Conservation (phyloP, 371 early-diverging fungal species). For the Apophysomyces sp. region DNA sequence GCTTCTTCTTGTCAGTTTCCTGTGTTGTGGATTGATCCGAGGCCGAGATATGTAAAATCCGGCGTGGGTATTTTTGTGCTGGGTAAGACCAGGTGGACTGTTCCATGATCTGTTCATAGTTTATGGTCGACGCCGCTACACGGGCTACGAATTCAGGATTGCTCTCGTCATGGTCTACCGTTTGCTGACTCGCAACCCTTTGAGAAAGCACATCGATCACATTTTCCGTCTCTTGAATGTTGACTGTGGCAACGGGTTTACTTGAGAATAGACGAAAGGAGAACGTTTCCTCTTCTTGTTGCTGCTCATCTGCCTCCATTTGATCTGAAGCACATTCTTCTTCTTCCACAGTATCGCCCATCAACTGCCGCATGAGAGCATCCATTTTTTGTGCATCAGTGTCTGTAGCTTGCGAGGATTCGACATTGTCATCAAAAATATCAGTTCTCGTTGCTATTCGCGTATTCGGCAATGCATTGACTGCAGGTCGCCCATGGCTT, state of each 20-base stretch:
- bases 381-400: conserved; percentile 27
- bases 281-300: conserved; percentile 28
- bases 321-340: conserved; percentile 5
- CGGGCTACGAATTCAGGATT: conserved; percentile 32
- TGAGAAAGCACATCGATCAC: conserved; percentile 9
- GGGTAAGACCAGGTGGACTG: conserved; percentile 35
- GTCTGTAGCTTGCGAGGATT: conserved; percentile 9
- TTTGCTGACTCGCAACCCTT: conserved; percentile 25
- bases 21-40: conserved; percentile 6
- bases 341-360: conserved; percentile 7
- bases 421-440: conserved; percentile 22
- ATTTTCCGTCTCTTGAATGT: conserved; percentile 22
- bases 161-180: conserved; percentile 39
- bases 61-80: conserved; percentile 16
- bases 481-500: background rate
- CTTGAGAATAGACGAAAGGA: conserved; percentile 39
- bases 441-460: conserved; percentile 19
- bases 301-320: background rate
- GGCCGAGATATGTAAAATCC: conserved; percentile 22
- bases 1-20: conserved; percentile 17
- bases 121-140: conserved; percentile 21
- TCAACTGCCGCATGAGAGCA: conserved; percentile 21
- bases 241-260: conserved; percentile 32
- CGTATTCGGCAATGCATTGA: background rate
- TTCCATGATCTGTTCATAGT: conserved; percentile 28